phyloP scores from a whole-genome alignment of 176 grass and related monocot species.

The Carex scoparia region DNA sequence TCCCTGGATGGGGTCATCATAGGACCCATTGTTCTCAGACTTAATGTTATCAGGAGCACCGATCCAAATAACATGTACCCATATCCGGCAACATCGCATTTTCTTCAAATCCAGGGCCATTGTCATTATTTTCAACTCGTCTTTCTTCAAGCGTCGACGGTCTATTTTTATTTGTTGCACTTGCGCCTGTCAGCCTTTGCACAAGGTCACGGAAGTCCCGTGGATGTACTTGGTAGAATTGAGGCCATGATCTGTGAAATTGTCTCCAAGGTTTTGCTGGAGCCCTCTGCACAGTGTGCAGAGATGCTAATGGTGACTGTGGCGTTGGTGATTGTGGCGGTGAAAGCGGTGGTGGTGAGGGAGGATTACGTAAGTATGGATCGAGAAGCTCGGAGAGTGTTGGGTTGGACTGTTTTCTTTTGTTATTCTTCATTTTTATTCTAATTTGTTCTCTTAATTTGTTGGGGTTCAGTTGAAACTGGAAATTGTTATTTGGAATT shows the following conservation, averaged over 20 bases:
- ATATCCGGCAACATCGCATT: background rate
- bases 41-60: background rate
- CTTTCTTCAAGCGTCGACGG: background rate
- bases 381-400: slow-evolving; percentile 1
- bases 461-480: background rate
- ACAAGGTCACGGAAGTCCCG: background rate
- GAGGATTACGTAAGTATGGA: slow-evolving; percentile 11
- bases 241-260: background rate
- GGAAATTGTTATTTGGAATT: background rate
- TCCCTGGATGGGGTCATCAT: too few relatives aligned
- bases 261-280: background rate
- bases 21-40: background rate
- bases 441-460: background rate
- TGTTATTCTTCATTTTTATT: background rate
- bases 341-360: background rate
- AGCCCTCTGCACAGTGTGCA: background rate
- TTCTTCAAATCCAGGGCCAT: background rate
- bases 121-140: background rate
- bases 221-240: background rate
- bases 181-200: background rate
- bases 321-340: background rate
- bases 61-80: background rate
- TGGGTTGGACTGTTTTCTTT: background rate
- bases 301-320: background rate
- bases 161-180: background rate